phyloP scores from a whole-genome alignment of 2,329 filamentous ascomycete species.

The Venturia nashicola region DNA sequence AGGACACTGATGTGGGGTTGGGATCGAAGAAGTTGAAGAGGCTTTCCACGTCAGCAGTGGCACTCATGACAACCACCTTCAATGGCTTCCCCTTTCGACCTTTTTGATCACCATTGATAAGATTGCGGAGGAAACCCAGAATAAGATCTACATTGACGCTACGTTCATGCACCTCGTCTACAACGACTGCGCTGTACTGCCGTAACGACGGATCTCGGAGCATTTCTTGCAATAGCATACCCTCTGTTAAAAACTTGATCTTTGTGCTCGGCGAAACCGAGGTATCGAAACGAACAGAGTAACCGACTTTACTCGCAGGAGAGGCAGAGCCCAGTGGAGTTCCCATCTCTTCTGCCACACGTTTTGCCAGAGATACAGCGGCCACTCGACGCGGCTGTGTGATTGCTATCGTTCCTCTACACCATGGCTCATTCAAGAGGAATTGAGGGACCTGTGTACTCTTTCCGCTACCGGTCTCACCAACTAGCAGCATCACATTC shows the following conservation, averaged over 20 bases:
- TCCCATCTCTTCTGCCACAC: slow-evolving; percentile 76
- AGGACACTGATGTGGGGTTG: slow-evolving; percentile 5
- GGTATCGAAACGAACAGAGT: slow-evolving; percentile 90
- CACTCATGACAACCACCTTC: slow-evolving; percentile 94
- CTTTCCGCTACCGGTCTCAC: slow-evolving; percentile 94
- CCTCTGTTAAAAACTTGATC: slow-evolving; percentile 92
- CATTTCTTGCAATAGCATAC: slow-evolving; percentile 91
- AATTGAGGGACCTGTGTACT: slow-evolving; percentile 95
- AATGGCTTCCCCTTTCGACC: slow-evolving; percentile 61
- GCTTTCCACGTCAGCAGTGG: slow-evolving; percentile 77
- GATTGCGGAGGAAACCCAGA: slow-evolving; percentile 73
- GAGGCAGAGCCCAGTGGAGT: slow-evolving; percentile 47
- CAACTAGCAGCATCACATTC: slow-evolving; percentile 72
- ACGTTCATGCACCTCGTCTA: slow-evolving; percentile 95
- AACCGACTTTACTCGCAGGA: slow-evolving; percentile 61
- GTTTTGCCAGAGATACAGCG: slow-evolving; percentile 77
- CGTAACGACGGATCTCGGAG: slow-evolving; percentile 69
- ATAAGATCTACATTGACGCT: slow-evolving; percentile 90
- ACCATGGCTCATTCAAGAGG: slow-evolving; percentile 69
- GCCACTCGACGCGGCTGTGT: slow-evolving; percentile 91
- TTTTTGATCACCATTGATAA: slow-evolving; percentile 50
- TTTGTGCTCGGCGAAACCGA: slow-evolving; percentile 67
- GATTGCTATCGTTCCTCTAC: slow-evolving; percentile 74
- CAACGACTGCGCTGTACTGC: slow-evolving; percentile 79
- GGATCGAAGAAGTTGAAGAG: slow-evolving; percentile 63